Evolutionary conservation across 1,284 basidiomycete species (phyloP), one percentile per base, ranked within the genome.

Genomic region (Cutaneotrichosporon cutaneum): DNA sequence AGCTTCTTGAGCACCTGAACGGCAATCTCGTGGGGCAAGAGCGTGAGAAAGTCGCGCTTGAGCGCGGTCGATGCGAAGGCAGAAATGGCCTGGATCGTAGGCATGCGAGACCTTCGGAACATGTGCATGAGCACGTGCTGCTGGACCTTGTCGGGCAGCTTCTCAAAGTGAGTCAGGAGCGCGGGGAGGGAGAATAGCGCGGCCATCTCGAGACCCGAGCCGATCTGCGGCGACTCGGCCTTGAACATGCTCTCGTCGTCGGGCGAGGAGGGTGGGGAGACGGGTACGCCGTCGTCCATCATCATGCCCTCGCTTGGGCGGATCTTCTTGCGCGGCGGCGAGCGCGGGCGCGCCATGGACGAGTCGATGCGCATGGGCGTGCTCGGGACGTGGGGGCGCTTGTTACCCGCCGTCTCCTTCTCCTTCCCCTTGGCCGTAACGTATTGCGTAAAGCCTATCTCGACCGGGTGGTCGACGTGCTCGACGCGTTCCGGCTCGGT

Each of bases 81-180:
- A 11, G 70, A 68, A 16, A 78, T 59, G 11, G 75, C 72, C 59
- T 79, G 78, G 21, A 80, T 76, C 13, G 77, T 79, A 9, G 77
- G 71, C 67, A 76, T 75, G 4, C 75, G 68, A 1, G 76, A 72
- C 11, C 78, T 71, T 8, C 78, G 71, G 27, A 80, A 68, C 33
- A 79, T 69, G 59, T 80, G 78, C 72, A 79, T 76, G 44, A 80
- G 70, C 56, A 78, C 72, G 56, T 79, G 78, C 63, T 80, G 77
- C 62, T 79, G 77, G 1, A 80, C 65, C 50, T 76, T 72, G 59
- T 78, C 73, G 8, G 78, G 77, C 10, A 80, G 72, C 8, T 55
- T 58, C 45, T 80, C 78, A 64, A 79, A 80, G 24, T 75, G 70
- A 2, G 63, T 52, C 5, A 75, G 70, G n/a, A 80, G 60, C 0